These are phyloP conservation scores for Lachnellula occidentalis DNA, from an alignment of 2,329 filamentous ascomycete genomes.

Conservation along the genomic window DNA sequence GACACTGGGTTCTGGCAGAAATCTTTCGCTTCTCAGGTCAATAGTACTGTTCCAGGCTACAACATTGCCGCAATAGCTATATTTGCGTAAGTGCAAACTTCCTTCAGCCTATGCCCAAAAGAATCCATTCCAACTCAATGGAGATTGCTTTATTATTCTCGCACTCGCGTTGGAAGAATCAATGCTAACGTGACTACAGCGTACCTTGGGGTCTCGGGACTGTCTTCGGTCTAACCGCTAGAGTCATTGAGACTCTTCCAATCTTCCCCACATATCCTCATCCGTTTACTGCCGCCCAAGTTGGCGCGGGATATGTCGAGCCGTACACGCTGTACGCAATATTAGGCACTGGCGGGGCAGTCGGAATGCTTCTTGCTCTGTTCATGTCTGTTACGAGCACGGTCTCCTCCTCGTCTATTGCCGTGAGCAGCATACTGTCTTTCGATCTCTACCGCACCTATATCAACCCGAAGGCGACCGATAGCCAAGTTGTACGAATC, in stretches of 20 bases:
- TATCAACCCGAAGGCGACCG: slow-evolving; percentile 40
- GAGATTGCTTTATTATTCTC: not conserved
- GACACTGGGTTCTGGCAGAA: slow-evolving; percentile 50
- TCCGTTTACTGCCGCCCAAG: slow-evolving; percentile 21
- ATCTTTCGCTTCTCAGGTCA: slow-evolving; percentile 43
- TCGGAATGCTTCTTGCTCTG: slow-evolving; percentile 40
- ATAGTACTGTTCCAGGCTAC: slow-evolving; percentile 39
- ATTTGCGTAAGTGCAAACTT: slow-evolving; percentile 32
- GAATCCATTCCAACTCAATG: not conserved
- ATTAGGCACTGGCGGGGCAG: slow-evolving; percentile 25
- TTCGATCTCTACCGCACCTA: slow-evolving; percentile 48
- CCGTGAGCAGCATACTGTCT: slow-evolving; percentile 45
- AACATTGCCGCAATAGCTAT: slow-evolving; percentile 41
- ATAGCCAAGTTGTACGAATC: slow-evolving; percentile 37
- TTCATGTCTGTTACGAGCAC: slow-evolving; percentile 49
- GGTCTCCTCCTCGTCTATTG: slow-evolving; percentile 45
- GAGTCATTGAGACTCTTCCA: slow-evolving; percentile 38
- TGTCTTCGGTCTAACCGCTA: slow-evolving; percentile 40
- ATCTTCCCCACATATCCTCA: slow-evolving; percentile 35
- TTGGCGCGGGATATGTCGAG: slow-evolving; percentile 24
- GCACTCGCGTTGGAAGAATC: too few relatives aligned
- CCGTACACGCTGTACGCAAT: slow-evolving; percentile 30
- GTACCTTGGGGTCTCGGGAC: slow-evolving; percentile 35
- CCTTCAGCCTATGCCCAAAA: not conserved
- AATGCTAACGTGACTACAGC: too few relatives aligned